Evolutionary conservation across 768 basidiomycete genomes (phyloP).

Genomic region (Auriscalpium vulgare): DNA sequence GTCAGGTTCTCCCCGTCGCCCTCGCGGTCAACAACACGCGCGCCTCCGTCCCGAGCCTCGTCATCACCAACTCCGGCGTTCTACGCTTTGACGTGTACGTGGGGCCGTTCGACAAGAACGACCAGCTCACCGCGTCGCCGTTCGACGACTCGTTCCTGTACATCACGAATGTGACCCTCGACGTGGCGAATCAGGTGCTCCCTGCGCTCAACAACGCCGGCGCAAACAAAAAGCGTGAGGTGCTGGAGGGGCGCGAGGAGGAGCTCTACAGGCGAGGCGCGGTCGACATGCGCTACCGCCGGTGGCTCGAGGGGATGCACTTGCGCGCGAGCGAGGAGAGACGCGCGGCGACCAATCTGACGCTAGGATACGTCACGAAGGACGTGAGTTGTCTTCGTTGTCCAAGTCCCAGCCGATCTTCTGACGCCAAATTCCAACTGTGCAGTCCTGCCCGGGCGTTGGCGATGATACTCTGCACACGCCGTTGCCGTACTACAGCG

Average conservation of each 20-base stretch:
- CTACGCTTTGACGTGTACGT: constrained; percentile 60
- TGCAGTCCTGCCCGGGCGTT: constrained; percentile 57
- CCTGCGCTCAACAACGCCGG: constrained; percentile 43
- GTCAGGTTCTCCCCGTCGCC: constrained; percentile 41
- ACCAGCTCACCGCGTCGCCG: constrained; percentile 69
- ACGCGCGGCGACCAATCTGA: constrained; percentile 41
- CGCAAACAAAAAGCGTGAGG: constrained; percentile 25
- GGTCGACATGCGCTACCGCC: constrained; percentile 41
- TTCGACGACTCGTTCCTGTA: constrained; percentile 60
- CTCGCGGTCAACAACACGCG: constrained; percentile 59
- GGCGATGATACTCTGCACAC: constrained; percentile 69
- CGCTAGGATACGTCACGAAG: constrained; percentile 69
- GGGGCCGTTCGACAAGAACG: constrained; percentile 73
- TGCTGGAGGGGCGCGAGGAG: constrained; percentile 25
- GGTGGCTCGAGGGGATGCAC: constrained; percentile 57
- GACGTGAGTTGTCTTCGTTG: constrained; percentile 37
- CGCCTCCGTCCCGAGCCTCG: constrained; percentile 48
- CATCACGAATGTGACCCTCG: constrained; percentile 44
- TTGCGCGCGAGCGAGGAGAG: constrained; percentile 27
- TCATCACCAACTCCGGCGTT: constrained; percentile 57
- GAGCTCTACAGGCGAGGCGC: constrained; percentile 40
- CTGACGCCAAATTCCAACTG: no score
- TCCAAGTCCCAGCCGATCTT: no score
- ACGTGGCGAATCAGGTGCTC: constrained; percentile 46
- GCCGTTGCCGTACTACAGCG: constrained; percentile 46